Base-by-base conservation (phyloP, 1,284 basidiomycete species). In the Irpex sp. region DNA sequence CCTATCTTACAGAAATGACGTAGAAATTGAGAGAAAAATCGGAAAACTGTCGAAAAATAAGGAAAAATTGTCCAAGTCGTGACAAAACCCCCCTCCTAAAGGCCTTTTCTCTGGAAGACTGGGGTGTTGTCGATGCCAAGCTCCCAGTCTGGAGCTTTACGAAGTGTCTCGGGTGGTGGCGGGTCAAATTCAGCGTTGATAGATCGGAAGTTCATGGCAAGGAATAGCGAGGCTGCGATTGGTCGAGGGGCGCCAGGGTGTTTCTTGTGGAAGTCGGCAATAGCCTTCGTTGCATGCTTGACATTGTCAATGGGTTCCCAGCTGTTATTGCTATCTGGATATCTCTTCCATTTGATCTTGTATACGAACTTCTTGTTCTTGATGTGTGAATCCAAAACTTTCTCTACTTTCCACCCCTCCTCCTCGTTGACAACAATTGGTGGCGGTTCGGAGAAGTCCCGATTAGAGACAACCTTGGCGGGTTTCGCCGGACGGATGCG, bases 271-370 rank as follows among this genome's bases (percentile, higher is more conserved):
- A 37, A 57, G 11, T 37, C n/a, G 26, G 26, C 17, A 37, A 57
- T 21, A 19, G 36, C 31, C 17, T 21, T 39, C 7, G 4, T 15
- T 4, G 56, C 36, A 19, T 57, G 26, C 6, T 36, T 39, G 33
- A 61, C 21, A n/a, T 57, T 47, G 1, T 8, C 17, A 11, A 19
- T 35, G 13, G 53, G 53, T 50, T 63, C 61, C 62, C 62, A 63
- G 21, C 61, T 58, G 21, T 58, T 57, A 9, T 63, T 61, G 5
- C 50, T 33, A 7, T 21, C 19, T 9, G 43, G 31, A 39, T 63
- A 63, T 11, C 62, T 61, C 31, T 63, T 50, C 62, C 62, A 63
- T 17, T 58, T 62, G 35, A 63, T 61, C 9, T 58, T 9, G 47
- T 63, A 63, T 49, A 63, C 51, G 2, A 63, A 35, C 33, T 54